Base-by-base conservation (phyloP, 1,284 basidiomycete genomes). In the Tylopilus sp. region DNA sequence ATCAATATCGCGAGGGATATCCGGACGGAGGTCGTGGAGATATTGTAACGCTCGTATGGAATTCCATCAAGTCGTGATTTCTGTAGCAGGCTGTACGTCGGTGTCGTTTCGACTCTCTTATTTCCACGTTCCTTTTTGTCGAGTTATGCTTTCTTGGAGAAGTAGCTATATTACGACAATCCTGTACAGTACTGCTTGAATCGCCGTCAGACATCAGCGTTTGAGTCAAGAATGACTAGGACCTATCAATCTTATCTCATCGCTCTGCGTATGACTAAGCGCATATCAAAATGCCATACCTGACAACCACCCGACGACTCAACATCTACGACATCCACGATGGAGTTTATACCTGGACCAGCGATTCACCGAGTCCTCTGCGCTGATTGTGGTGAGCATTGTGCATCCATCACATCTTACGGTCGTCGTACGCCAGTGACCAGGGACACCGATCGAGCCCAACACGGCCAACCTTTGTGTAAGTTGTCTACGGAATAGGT, bases 391-490 rank as follows among this genome's bases (percentile, higher is more conserved):
- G 88, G 89, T 81, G 71, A 63, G 75, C 61, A 6, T 40, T 15
- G 41, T 42, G 16, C 45, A 35, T 8, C n/a, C 28, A 25, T n/a
- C 9, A 3, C n/a, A 23, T 47, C 35, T 52, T 41, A 23, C 39
- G n/a, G 38, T 46, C 31, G 35, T 55, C 35, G 48, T 48, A 41
- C 11, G 2, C 31, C 23, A 31, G 38, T 30, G 25, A 60, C 52
- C 53, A 87, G 93, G 93, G 52, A 90, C 85, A n/a, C 91, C 91
- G 46, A 99, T 98, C 65, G 84, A 89, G 43, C 91, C 96, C 29
- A 98, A 98, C 70, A 92, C 91, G 56, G 94, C 96, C 45, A 97
- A 97, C 74, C 77, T 97, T 37, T 98, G 96, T 71, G 88, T 95
- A n/a, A 84, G 82, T 46, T 96, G 93, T 66, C 73, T 97, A 46